Conservation (phyloP, 2,329 filamentous ascomycete genomes). For the Epichloe festucae region DNA sequence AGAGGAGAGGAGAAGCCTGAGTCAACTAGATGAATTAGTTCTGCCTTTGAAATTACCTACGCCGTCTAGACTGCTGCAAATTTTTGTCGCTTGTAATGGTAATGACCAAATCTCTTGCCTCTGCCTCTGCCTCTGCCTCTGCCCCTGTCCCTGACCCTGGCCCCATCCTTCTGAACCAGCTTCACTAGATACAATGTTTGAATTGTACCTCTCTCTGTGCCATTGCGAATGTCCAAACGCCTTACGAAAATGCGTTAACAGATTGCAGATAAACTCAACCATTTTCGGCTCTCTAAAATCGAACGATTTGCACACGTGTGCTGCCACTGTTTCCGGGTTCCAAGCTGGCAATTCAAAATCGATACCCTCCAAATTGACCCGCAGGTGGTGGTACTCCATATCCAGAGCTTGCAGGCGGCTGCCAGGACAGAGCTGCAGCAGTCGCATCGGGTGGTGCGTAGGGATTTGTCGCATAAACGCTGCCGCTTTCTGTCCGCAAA, state of each 20-base stretch:
- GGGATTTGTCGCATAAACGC: conserved; percentile 14
- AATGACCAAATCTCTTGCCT: no score
- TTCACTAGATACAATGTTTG: neutral
- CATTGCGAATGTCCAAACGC: conserved; percentile 12
- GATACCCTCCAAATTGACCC: conserved; percentile 25
- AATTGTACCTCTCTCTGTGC: neutral
- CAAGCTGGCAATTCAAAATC: conserved; percentile 13
- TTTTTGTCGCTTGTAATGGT: neutral
- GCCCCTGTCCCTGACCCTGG: neutral
- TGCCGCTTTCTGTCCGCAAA: conserved; percentile 31
- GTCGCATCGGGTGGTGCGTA: conserved; percentile 18
- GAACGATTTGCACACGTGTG: neutral
- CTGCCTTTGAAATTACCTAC: neutral
- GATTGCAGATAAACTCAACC: conserved; percentile 3
- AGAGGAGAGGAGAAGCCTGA: no score
- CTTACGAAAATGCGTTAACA: conserved; percentile 11
- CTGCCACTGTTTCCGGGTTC: neutral
- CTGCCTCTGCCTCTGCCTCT: neutral
- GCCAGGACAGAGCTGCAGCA: conserved; percentile 12
- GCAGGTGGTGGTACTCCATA: conserved; percentile 19
- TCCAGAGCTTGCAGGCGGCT: conserved; percentile 17
- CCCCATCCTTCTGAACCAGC: neutral
- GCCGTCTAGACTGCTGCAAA: neutral
- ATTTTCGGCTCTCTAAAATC: neutral
- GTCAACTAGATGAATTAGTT: neutral